Conservation (phyloP, 2,329 filamentous ascomycete genomes). For the Diaporthe velutina region DNA sequence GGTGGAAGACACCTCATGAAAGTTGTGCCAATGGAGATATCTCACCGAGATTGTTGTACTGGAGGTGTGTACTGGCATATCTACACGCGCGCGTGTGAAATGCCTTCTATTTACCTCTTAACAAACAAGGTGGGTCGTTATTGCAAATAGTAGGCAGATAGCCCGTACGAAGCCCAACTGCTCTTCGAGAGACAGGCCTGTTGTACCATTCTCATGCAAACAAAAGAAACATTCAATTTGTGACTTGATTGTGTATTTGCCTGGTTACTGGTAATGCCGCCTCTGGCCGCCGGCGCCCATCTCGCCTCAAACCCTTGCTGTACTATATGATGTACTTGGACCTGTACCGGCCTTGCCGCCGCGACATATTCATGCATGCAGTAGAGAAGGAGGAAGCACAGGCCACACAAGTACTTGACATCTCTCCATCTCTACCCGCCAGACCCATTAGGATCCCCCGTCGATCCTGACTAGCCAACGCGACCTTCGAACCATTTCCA, state of each 20-base stretch:
- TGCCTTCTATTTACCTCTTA: background rate
- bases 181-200: too few relatives aligned
- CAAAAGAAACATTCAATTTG: too few relatives aligned
- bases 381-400: background rate
- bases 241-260: background rate
- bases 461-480: slow-evolving; percentile 18
- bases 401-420: background rate
- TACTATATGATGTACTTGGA: too few relatives aligned
- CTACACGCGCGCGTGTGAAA: background rate
- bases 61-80: background rate
- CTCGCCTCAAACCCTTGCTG: too few relatives aligned
- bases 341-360: background rate
- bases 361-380: background rate
- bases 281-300: background rate
- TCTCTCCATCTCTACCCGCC: background rate
- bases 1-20: too few relatives aligned
- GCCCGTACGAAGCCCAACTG: background rate
- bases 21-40: too few relatives aligned
- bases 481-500: background rate
- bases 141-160: background rate
- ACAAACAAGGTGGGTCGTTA: background rate
- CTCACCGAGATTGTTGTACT: too few relatives aligned
- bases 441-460: slow-evolving; percentile 6
- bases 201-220: background rate
- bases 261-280: background rate